These are phyloP conservation scores for Ilyonectria sp. DNA, from an alignment of 2,329 filamentous ascomycete genomes.

Conservation along the genomic window DNA sequence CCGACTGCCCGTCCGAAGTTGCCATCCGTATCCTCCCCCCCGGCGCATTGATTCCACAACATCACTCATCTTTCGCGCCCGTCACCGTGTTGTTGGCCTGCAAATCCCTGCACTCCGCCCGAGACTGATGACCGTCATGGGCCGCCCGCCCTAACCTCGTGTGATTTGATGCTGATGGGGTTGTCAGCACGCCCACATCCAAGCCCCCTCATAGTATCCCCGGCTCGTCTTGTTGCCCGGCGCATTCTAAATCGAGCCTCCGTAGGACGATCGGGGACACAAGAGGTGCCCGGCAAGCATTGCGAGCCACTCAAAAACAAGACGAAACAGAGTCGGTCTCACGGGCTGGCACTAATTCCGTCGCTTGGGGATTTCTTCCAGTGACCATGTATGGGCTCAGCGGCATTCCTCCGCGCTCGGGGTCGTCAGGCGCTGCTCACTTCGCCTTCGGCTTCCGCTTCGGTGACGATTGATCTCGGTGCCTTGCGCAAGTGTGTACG, in stretches of 20 bases:
- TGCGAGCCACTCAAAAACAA: not conserved
- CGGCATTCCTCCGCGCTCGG: slow-evolving; percentile 5
- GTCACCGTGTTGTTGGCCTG: slow-evolving; percentile 16
- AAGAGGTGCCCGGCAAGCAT: slow-evolving; percentile 1
- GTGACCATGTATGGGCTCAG: slow-evolving; percentile 5
- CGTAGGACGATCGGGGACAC: slow-evolving; percentile 8
- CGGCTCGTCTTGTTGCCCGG: slow-evolving; percentile 3
- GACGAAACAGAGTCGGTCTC: not conserved
- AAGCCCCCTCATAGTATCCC: slow-evolving; percentile 19
- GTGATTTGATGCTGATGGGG: slow-evolving; percentile 13
- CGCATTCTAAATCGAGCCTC: slow-evolving; percentile 17
- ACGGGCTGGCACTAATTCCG: not conserved
- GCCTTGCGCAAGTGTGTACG: slow-evolving; percentile 9
- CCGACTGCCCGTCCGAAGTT: slow-evolving; percentile 1
- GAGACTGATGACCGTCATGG: not conserved
- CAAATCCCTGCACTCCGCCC: slow-evolving; percentile 1
- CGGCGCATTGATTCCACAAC: not conserved
- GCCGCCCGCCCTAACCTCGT: slow-evolving; percentile 8
- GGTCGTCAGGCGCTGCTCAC: slow-evolving; percentile 4
- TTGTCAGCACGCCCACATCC: slow-evolving; percentile 29
- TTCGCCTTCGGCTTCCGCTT: slow-evolving; percentile 2
- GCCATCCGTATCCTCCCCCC: not conserved
- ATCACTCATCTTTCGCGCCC: not conserved
- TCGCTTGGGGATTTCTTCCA: not conserved
- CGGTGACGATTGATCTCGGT: slow-evolving; percentile 17